Base-by-base conservation (phyloP, 75 land plant genomes). In the Ceratopteris richardii region DNA sequence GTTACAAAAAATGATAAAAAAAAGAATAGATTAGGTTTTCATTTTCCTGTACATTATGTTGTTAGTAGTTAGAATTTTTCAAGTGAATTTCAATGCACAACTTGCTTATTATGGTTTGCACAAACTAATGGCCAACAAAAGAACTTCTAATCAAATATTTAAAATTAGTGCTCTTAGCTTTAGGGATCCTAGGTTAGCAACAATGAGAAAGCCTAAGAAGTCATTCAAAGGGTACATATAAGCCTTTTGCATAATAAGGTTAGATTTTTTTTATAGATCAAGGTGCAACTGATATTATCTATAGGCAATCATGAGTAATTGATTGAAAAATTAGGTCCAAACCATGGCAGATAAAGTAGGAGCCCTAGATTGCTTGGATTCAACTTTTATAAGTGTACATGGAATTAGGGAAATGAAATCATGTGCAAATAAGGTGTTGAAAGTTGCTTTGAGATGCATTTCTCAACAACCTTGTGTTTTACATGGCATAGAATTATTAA, bases 91-190 rank as follows among this genome's bases (percentile, higher is more conserved):
- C 42, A 40, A 48, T 58, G 97, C 82, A 18, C 71, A 74, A 26
- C 67, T 91, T n/a, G 73, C 97, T 22, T 93, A 95, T 53, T 95
- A 80, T 62, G 63, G 88, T 33, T 84, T 95, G 21, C 97, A 95
- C 44, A 86, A 80, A 61, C 73, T 90, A 29, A 86, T 90, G 89
- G 84, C 99, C 7, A 62, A 72, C 25, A 78, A 74, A 20, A 89
- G 97, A 26, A 84, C 84, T 21, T 82, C 88, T 12, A 90, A 90
- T 47, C 99, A 90, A 65, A 80, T 95, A 47, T 50, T 95, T 20
- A 90, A 95, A 54, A 66, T 90, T 5, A 86, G 89, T 36, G 92
- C 99, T 3, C 84, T 84, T n/a, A 97, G 97, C 0, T 95, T 90
- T 53, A 62, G 88, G 31, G 85, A 97, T 7, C 97, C 99, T 16